Conservation (phyloP, 768 basidiomycete species). For the Macrolepiota dolichaula region DNA sequence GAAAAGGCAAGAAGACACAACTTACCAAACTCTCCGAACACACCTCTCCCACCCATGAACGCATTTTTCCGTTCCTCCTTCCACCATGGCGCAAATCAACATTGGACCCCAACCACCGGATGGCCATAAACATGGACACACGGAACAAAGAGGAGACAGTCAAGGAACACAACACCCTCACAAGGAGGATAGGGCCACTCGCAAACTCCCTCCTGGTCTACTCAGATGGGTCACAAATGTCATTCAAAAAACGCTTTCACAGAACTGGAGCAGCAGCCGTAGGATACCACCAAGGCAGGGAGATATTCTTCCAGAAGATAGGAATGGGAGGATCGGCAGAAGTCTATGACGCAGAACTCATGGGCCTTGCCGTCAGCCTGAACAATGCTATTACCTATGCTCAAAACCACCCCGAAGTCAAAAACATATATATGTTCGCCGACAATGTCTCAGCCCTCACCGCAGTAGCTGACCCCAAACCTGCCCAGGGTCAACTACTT, state of each 20-base stretch:
- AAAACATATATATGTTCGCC: constrained; percentile 19
- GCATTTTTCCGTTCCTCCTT: constrained; percentile 18
- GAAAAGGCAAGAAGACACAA: too few species aligned
- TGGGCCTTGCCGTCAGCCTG: too few species aligned
- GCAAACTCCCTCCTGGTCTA: constrained; percentile 11
- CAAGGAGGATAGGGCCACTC: background rate
- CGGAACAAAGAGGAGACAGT: background rate
- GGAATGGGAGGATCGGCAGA: background rate
- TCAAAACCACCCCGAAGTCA: constrained; percentile 1
- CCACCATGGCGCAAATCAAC: constrained; percentile 19
- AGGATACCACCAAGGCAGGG: background rate
- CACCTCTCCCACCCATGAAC: constrained; percentile 16
- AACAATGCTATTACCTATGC: background rate
- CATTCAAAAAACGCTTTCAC: background rate
- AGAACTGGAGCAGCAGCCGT: background rate
- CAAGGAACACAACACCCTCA: constrained; percentile 4
- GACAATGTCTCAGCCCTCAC: constrained; percentile 20
- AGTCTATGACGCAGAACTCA: constrained; percentile 7
- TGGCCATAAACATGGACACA: background rate
- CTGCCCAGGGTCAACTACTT: constrained; percentile 17
- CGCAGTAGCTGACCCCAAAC: constrained; percentile 18
- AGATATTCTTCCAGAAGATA: background rate
- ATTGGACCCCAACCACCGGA: too few species aligned
- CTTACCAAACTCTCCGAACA: too few species aligned
- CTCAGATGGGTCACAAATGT: constrained; percentile 16